These are phyloP conservation scores for Angomonas desouzai DNA, from an alignment of 208 protist genomes.

Conservation along the genomic window DNA sequence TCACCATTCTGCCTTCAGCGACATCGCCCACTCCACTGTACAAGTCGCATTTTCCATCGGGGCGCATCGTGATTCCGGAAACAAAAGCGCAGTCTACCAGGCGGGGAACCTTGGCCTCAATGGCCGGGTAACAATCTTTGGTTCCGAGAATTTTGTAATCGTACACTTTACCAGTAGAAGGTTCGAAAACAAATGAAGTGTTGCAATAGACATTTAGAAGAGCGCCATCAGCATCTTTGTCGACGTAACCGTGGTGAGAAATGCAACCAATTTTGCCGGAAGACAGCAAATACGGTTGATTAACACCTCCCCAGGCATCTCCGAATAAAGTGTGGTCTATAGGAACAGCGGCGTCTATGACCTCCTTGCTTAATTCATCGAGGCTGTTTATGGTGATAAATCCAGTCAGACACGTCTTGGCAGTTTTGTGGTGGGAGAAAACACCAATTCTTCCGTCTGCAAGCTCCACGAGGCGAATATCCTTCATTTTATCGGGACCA, in stretches of 20 bases:
- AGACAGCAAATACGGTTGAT: slow-evolving; percentile 39
- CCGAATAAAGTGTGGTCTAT: slow-evolving; percentile 24
- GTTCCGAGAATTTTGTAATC: slow-evolving; percentile 34
- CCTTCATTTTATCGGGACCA: slow-evolving; percentile 36
- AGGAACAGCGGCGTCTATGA: slow-evolving; percentile 22
- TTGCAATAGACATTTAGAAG: slow-evolving; percentile 37
- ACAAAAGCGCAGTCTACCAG: slow-evolving; percentile 45
- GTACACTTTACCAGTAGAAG: slow-evolving; percentile 21
- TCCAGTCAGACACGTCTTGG: slow-evolving; percentile 21
- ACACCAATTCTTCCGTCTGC: slow-evolving; percentile 26
- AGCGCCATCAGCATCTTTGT: slow-evolving; percentile 29
- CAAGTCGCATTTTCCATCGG: slow-evolving; percentile 44
- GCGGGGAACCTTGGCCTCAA: slow-evolving; percentile 24
- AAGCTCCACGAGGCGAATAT: slow-evolving; percentile 30
- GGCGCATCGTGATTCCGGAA: slow-evolving; percentile 48
- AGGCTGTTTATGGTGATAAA: slow-evolving; percentile 31
- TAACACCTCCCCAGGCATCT: slow-evolving; percentile 36
- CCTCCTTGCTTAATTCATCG: slow-evolving; percentile 24
- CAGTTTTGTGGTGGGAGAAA: slow-evolving; percentile 33
- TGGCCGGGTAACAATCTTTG: slow-evolving; percentile 32
- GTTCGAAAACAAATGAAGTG: slow-evolving; percentile 33
- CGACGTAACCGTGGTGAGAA: slow-evolving; percentile 30
- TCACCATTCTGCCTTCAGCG: slow-evolving; percentile 27
- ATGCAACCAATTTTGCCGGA: slow-evolving; percentile 36
- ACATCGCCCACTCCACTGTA: slow-evolving; percentile 47